Evolutionary conservation across 176 grass and related monocot species (phyloP), one percentile per base, ranked within the genome.

Genomic region (Oryza nivara): DNA sequence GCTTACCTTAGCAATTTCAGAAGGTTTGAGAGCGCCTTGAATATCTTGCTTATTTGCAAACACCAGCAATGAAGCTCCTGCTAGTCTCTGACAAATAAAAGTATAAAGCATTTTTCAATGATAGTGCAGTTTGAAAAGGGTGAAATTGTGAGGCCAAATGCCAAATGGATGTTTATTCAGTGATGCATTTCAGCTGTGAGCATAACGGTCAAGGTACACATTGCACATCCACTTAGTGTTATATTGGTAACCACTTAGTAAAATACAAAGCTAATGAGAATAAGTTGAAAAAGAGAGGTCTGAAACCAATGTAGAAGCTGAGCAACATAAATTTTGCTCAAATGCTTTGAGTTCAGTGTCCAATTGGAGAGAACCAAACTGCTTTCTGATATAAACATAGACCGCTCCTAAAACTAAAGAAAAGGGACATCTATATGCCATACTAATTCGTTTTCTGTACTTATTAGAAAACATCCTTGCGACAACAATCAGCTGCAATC

Each of bases 41-140:
- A 98, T 98, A 72, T 95, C 95, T 91, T 95, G 95, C 70, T 98
- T 98, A 86, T 98, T 95, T 87, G 95, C 95, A 93, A 95, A 98
- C 65, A 98, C 85, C 85, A 98, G 82, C 65, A 95, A 93, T 15
- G 95, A 98, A 73, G 95, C 85, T 67, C 95, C 95, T 8, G 88
- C 86, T 85, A 98, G 65, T 83, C 91, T 95, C 96, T 95, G 89
- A 79, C 44, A 84, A 88, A 88, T 73, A 13, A 72, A 66, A 64
- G 74, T 14, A 20, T 0, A 38, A 74, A 80, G 26, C 49, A 79
- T 54, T 3, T 67, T 60, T 58, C 12, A 19, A 66, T 38, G 36
- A n/a, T n/a, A 30, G 58, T 65, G 43, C 75, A 79, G 34, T 78
- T 34, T 20, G 15, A 52, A 25, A 23, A 51, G 25, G 9, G 49